Evolutionary conservation across 805 yeast genomes (phyloP).

Genomic region (Ogataea parapolymorpha): DNA sequence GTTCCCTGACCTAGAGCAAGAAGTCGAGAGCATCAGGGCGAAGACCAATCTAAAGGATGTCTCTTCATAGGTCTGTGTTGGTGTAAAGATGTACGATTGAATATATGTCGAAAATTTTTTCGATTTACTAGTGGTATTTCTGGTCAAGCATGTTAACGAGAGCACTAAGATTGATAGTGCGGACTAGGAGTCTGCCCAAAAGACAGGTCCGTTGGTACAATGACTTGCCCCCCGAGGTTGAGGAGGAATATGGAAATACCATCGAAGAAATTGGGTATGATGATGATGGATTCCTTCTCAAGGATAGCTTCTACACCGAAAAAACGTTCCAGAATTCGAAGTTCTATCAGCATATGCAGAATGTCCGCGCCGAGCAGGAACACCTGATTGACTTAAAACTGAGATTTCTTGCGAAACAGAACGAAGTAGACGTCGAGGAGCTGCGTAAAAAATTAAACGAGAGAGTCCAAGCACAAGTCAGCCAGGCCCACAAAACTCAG

Average conservation of each 20-base stretch:
- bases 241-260: constrained; percentile 6
- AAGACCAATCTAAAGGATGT: constrained; percentile 5
- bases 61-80: background rate
- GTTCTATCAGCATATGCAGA: constrained; percentile 18
- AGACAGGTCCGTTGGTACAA: background rate
- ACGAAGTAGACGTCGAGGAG: constrained; percentile 19
- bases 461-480: constrained; percentile 18
- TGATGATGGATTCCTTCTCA: constrained; percentile 24
- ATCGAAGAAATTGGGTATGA: constrained; percentile 19
- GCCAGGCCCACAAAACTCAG: constrained; percentile 3
- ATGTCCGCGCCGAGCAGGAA: constrained; percentile 20
- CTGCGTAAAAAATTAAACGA: constrained; percentile 21
- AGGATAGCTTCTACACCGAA: constrained; percentile 17
- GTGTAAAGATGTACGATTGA: constrained; percentile 8
- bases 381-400: constrained; percentile 26
- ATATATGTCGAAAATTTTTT: constrained; percentile 5
- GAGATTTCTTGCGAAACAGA: constrained; percentile 20
- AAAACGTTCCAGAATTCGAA: constrained; percentile 24
- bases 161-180: background rate
- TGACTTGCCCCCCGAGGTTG: background rate
- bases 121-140: constrained; percentile 1
- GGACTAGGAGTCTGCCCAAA: background rate
- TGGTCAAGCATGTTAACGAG: constrained; percentile 6
- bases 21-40: constrained; percentile 52
- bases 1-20: constrained; percentile 68